These are phyloP conservation scores for Colletotrichum plurivorum DNA, from an alignment of 2,329 filamentous ascomycete species.

Conservation along the genomic window DNA sequence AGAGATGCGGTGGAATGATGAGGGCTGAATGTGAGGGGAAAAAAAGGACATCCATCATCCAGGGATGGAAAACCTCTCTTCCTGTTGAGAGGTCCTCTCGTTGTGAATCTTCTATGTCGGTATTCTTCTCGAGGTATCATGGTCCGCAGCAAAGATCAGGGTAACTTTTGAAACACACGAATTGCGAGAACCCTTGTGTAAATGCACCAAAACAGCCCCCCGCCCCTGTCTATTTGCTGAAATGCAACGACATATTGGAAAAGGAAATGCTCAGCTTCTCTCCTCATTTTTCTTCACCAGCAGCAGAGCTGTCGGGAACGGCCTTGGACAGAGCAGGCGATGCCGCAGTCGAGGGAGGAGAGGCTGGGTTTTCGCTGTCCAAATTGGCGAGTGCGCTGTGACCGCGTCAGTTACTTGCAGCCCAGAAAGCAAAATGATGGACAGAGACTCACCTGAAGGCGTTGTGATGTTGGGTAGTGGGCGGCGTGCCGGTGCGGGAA, in stretches of 20 bases:
- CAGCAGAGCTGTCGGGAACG: conserved; percentile 63
- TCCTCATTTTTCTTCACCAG: conserved; percentile 59
- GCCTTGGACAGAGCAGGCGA: conserved; percentile 77
- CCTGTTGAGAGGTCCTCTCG: conserved; percentile 51
- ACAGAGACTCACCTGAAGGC: conserved; percentile 84
- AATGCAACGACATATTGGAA: conserved; percentile 57
- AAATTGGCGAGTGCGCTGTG: conserved; percentile 70
- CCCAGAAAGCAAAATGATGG: background rate
- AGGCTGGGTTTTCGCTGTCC: conserved; percentile 75
- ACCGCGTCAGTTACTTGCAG: conserved; percentile 46
- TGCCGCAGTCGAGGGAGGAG: conserved; percentile 77
- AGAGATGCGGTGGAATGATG: conserved; percentile 20
- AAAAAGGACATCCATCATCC: conserved; percentile 49
- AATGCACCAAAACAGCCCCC: conserved; percentile 62
- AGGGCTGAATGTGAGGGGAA: conserved; percentile 47
- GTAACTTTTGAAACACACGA: conserved; percentile 64
- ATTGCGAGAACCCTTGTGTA: conserved; percentile 60
- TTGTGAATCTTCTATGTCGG: conserved; percentile 59
- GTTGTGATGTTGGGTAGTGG: conserved; percentile 83
- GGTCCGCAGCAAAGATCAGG: conserved; percentile 56
- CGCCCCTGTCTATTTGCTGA: conserved; percentile 66
- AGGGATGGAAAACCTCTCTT: conserved; percentile 45
- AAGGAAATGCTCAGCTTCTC: conserved; percentile 44
- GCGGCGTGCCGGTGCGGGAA: conserved; percentile 91
- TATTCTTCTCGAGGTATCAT: conserved; percentile 62